A percentile compares a stretch with the other conserved stretches of the same genome.
Conservation (phyloP, 495 filamentous ascomycete species). For the Choiromyces venosus region DNA sequence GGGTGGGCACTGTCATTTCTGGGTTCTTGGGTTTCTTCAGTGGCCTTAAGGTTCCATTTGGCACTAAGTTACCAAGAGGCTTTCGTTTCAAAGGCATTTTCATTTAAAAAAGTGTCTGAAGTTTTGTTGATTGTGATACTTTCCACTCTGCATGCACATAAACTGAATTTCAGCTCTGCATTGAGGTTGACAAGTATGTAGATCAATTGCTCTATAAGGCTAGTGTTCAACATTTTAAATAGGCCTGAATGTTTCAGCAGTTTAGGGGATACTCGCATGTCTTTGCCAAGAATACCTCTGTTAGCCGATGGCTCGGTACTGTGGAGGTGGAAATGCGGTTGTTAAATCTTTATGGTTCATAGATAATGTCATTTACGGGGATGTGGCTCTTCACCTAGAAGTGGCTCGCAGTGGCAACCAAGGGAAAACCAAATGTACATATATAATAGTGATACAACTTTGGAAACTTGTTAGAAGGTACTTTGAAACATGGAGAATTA, state of each 20-base stretch:
- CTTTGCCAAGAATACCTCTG: no score
- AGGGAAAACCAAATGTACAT: no score
- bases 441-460: no score
- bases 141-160: neutral
- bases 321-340: no score
- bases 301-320: no score
- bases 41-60: neutral
- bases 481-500: no score
- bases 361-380: no score
- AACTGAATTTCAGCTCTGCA: neutral
- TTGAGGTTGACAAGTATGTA: neutral
- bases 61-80: neutral
- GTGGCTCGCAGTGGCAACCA: no score
- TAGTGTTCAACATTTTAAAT: neutral
- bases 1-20: no score
- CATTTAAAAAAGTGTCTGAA: neutral
- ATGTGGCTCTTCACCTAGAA: no score
- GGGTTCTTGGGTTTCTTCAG: neutral
- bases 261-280: neutral
- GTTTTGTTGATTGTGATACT: neutral
- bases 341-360: no score
- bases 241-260: neutral
- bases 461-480: no score
- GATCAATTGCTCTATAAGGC: neutral
- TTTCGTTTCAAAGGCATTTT: neutral